These are phyloP conservation scores for Diaporthe sp. DNA, from an alignment of 2,329 filamentous ascomycete species.

Conservation along the genomic window DNA sequence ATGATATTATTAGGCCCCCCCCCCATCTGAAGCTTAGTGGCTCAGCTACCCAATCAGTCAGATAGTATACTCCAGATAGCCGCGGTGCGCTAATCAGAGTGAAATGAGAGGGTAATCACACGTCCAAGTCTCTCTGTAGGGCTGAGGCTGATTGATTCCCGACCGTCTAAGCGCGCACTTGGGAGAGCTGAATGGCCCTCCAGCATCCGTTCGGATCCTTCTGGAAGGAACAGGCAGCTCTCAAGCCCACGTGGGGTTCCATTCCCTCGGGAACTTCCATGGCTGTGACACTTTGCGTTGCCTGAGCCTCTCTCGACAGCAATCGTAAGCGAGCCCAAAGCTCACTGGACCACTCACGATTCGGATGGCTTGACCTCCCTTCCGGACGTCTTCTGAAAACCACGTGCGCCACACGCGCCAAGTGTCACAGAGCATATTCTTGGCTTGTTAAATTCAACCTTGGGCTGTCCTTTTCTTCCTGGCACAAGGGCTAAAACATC, in stretches of 20 bases:
- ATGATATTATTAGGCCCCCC: conserved; percentile 8
- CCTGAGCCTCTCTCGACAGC: not conserved
- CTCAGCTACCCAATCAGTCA: not conserved
- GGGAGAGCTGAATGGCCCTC: conserved; percentile 11
- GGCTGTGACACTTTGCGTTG: not conserved
- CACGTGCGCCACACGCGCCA: not conserved
- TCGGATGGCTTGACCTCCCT: not conserved
- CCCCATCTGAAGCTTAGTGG: not conserved
- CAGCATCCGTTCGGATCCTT: not conserved
- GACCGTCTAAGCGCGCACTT: not conserved
- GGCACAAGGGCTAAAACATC: not conserved
- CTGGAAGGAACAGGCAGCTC: not conserved
- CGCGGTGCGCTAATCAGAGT: not conserved
- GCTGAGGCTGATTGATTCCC: not conserved
- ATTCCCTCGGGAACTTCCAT: not conserved
- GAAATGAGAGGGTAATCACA: not conserved
- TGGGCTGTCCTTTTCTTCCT: not conserved
- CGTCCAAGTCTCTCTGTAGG: not conserved
- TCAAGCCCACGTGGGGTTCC: conserved; percentile 10
- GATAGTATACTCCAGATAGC: not conserved
- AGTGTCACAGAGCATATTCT: not conserved
- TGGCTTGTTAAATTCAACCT: not conserved
- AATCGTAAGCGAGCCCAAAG: not conserved
- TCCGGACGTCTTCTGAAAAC: not conserved
- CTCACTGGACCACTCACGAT: not conserved